Evolutionary conservation across 352 stramenopile species (phyloP).

Genomic region (Pythium phragmitis): DNA sequence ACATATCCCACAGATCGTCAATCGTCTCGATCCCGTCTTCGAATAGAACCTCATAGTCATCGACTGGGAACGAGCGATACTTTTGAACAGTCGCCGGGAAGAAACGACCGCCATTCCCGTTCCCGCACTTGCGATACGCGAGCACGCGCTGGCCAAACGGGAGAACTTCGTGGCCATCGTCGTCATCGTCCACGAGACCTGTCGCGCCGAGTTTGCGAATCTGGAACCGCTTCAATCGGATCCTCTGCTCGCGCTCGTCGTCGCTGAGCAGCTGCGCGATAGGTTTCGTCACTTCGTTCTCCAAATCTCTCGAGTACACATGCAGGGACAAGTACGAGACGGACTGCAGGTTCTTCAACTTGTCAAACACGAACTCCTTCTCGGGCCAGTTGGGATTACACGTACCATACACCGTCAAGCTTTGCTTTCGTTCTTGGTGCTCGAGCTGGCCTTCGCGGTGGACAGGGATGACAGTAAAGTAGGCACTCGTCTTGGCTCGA

Average conservation of each 20-base stretch:
- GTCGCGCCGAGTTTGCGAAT: conserved; percentile 55
- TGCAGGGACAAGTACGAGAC: conserved; percentile 71
- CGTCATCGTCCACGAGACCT: conserved; percentile 47
- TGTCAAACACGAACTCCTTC: conserved; percentile 66
- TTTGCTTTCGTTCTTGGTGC: conserved; percentile 49
- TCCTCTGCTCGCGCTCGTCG: conserved; percentile 33
- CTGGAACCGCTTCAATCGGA: conserved; percentile 43
- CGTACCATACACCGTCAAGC: conserved; percentile 66
- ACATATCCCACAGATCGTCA: conserved; percentile 53
- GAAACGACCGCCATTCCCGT: conserved; percentile 54
- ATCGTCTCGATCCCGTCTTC: conserved; percentile 58
- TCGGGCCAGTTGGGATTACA: conserved; percentile 58
- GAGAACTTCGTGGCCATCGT: conserved; percentile 50
- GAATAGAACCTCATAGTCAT: conserved; percentile 57
- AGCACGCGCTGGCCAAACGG: conserved; percentile 63
- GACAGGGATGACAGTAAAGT: conserved; percentile 70
- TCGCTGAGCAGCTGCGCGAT: conserved; percentile 38
- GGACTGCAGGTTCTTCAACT: conserved; percentile 40
- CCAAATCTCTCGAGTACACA: conserved; percentile 59
- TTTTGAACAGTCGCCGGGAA: conserved; percentile 52
- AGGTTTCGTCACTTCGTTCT: conserved; percentile 30
- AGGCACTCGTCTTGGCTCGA: conserved; percentile 40
- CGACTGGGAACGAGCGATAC: conserved; percentile 46
- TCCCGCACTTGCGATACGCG: conserved; percentile 52
- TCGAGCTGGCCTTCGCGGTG: conserved; percentile 39